These are phyloP conservation scores for Dactylellina drechsleri DNA, from an alignment of 2,329 filamentous ascomycete genomes.

Conservation along the genomic window DNA sequence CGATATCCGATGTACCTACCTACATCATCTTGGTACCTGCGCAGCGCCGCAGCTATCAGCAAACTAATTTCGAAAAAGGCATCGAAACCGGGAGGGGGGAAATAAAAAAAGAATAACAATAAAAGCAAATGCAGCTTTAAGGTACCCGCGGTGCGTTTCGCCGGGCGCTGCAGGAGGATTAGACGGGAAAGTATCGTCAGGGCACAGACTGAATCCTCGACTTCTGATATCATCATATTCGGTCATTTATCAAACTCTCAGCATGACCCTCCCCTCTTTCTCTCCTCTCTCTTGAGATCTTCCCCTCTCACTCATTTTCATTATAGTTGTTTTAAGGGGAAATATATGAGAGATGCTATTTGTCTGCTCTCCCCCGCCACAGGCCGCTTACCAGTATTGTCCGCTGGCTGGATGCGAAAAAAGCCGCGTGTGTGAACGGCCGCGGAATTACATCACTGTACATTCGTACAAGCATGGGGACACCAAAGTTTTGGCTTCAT, in stretches of 20 bases:
- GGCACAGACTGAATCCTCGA: background rate
- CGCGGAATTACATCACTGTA: slow-evolving; percentile 19
- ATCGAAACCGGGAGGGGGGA: slow-evolving; percentile 5
- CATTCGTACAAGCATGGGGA: background rate
- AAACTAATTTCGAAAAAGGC: background rate
- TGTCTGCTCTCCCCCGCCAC: background rate
- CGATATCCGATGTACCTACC: no score
- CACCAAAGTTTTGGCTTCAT: no score
- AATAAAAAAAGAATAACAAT: background rate
- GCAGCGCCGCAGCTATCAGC: no score
- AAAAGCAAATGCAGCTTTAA: background rate
- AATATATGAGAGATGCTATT: no score
- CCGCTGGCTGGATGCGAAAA: background rate
- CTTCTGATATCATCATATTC: no score
- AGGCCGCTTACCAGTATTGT: background rate
- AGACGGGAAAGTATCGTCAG: slow-evolving; percentile 17
- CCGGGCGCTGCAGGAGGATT: slow-evolving; percentile 26
- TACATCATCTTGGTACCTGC: no score
- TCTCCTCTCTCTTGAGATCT: no score
- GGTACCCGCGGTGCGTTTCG: background rate
- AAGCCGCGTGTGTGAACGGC: background rate
- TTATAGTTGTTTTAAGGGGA: slow-evolving; percentile 6
- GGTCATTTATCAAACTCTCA: no score
- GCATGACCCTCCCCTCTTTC: no score
- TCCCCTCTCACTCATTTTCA: no score